Evolutionary conservation across 495 filamentous ascomycete species (phyloP).

Genomic region (Hyaloscypha finlandica): DNA sequence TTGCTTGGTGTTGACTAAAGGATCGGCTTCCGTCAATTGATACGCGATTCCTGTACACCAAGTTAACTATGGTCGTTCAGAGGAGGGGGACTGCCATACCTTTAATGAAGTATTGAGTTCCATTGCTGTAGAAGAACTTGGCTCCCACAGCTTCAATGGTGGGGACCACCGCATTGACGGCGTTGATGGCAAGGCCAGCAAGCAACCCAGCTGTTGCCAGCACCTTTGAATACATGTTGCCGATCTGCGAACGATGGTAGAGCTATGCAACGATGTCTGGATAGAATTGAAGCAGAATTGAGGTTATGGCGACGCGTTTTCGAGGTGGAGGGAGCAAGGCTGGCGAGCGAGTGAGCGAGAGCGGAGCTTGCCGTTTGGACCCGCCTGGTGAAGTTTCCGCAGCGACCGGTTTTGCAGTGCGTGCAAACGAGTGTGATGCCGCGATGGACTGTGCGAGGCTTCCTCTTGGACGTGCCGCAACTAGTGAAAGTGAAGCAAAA

Average conservation of each 20-base stretch:
- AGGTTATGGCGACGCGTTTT: conserved; percentile 1
- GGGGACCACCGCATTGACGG: conserved; percentile 40
- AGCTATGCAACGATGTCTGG: background rate
- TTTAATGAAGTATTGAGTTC: conserved; percentile 80
- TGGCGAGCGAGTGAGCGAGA: conserved; percentile 11
- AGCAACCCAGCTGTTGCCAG: conserved; percentile 20
- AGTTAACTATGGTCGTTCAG: conserved; percentile 9
- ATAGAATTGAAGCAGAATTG: background rate
- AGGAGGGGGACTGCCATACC: conserved; percentile 45
- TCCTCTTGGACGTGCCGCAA: background rate
- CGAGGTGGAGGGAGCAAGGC: background rate
- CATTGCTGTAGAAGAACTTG: conserved; percentile 81
- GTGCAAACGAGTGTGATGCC: conserved; percentile 4
- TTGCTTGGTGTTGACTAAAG: conserved; percentile 72
- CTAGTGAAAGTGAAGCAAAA: conserved; percentile 11
- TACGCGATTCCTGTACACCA: conserved; percentile 65
- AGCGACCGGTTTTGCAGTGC: conserved; percentile 8
- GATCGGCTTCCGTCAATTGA: conserved; percentile 68
- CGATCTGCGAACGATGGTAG: conserved; percentile 5
- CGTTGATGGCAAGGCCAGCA: conserved; percentile 22
- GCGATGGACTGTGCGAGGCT: background rate
- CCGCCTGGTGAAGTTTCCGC: background rate
- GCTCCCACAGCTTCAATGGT: conserved; percentile 69
- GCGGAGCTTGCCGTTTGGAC: conserved; percentile 10
- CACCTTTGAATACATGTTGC: conserved; percentile 27